Percentiles rank a stretch among this genome's conserved stretches.
These are phyloP conservation scores for Cutaneotrichosporon cyanovorans DNA, from an alignment of 1,284 basidiomycete genomes.

Conservation along the genomic window DNA sequence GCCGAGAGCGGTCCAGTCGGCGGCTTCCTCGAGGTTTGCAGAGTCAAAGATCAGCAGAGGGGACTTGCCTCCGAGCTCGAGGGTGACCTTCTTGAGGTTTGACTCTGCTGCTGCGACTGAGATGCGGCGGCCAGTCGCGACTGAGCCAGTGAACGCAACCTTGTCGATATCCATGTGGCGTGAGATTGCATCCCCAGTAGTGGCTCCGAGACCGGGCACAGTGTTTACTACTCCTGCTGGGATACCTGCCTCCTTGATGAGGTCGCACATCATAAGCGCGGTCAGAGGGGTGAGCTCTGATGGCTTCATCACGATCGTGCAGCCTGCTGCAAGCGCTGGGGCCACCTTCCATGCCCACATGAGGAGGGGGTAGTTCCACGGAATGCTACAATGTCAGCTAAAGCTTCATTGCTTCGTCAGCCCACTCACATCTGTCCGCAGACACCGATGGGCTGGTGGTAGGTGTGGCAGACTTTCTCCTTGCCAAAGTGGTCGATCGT, in stretches of 20 bases:
- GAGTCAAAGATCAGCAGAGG: slow-evolving; percentile 48
- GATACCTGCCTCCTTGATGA: slow-evolving; percentile 54
- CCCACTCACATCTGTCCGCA: slow-evolving; percentile 64
- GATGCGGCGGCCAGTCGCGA: slow-evolving; percentile 74
- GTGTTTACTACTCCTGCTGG: slow-evolving; percentile 91
- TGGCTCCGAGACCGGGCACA: slow-evolving; percentile 67
- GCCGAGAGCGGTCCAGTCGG: slow-evolving; percentile 45
- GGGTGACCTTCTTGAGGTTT: slow-evolving; percentile 66
- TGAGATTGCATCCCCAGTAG: slow-evolving; percentile 77
- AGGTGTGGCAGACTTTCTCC: slow-evolving; percentile 75
- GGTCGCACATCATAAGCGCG: slow-evolving; percentile 56
- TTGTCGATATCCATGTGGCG: slow-evolving; percentile 74
- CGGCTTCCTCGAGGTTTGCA: slow-evolving; percentile 65
- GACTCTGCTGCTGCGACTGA: slow-evolving; percentile 72
- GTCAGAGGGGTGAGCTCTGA: slow-evolving; percentile 87
- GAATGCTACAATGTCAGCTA: slow-evolving; percentile 54
- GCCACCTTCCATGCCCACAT: slow-evolving; percentile 93
- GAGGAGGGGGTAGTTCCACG: slow-evolving; percentile 85
- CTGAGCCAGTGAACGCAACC: slow-evolving; percentile 53
- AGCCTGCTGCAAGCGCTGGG: slow-evolving; percentile 69
- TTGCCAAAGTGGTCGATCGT: slow-evolving; percentile 41
- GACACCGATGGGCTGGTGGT: slow-evolving; percentile 89
- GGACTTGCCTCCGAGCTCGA: slow-evolving; percentile 53
- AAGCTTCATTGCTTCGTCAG: background rate
- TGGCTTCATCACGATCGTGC: slow-evolving; percentile 54